Evolutionary conservation across 805 yeast genomes (phyloP), one percentile per base, ranked within the genome.

Genomic region (Hanseniaspora osmophila): DNA sequence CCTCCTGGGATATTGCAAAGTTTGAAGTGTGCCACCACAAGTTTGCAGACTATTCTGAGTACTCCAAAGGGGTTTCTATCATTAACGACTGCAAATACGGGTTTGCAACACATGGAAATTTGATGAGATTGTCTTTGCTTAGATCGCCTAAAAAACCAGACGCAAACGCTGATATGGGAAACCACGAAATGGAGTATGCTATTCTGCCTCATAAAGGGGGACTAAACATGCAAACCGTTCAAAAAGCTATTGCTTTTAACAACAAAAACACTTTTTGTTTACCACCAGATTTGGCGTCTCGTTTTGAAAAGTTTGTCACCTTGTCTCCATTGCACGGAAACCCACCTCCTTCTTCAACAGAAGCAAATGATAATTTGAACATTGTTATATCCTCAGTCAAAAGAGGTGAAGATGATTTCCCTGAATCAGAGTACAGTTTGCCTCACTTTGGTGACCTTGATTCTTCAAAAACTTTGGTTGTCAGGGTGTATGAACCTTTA

Each of bases 111-210:
- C 96, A 86, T 56, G 98, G 98, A n/a, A 86, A 86, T 53, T 63
- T 78, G 58, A 84, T 90, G 78, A 77, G 96, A 42, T 68, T 92
- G 43, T 84, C 95, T 1, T 66, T 92, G 49, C 66, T 90, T 56
- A 78, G 98, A 58, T 77, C 96, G 12, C 87, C 98, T 30, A 90
- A 92, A 63, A 84, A 86, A 17, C 98, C 98, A 0, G 98, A 90
- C 70, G 88, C 80, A 9, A 71, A 77, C 58, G 96, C 97, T 9
- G 98, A 90, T 61, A 86, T 92, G 84, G 97, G 96, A 2, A 50
- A 55, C 7, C 98, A 90, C 62, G 68, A 67, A 47, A 83, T 92
- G 66, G 77, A 77, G 49, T 92, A 88, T 62, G 94, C 94, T 0
- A 63, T 90, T 33, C 73, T 75, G 48, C 96, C 97, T 4, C 98